phyloP scores from a whole-genome alignment of 108 stramenopile genomes.

The Cyclotella atomus region DNA sequence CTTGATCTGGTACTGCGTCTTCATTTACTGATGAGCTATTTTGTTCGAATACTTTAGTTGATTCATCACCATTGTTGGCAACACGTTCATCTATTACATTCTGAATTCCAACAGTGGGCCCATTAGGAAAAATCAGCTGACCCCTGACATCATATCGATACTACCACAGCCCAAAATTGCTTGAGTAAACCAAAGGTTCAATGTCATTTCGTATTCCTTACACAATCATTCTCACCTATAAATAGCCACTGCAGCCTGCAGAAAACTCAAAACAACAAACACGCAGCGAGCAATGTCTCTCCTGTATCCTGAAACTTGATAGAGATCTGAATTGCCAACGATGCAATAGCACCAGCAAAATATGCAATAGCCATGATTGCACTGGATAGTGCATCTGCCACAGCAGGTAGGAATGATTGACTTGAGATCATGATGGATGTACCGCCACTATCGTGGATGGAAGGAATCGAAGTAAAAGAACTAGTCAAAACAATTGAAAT shows the following conservation, averaged over 20 bases:
- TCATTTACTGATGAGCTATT: too few species aligned
- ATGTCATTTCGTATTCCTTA: not conserved
- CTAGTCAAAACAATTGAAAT: too few species aligned
- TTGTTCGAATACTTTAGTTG: not conserved
- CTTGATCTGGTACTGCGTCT: too few species aligned
- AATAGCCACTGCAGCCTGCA: conserved; percentile 63
- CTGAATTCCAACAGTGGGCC: conserved; percentile 57
- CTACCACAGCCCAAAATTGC: too few species aligned
- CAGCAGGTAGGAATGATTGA: conserved; percentile 10
- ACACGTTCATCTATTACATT: conserved; percentile 5
- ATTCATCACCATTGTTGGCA: not conserved
- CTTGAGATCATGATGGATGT: conserved; percentile 1
- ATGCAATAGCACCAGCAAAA: not conserved
- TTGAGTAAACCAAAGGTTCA: not conserved
- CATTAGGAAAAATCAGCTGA: conserved; percentile 60
- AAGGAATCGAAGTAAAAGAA: not conserved
- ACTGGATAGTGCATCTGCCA: conserved; percentile 10
- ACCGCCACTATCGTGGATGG: too few species aligned
- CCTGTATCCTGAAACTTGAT: conserved; percentile 35
- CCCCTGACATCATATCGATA: conserved; percentile 67
- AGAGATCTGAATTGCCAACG: conserved; percentile 14
- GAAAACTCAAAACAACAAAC: conserved; percentile 51
- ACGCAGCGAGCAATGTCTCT: conserved; percentile 50
- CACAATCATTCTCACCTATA: conserved; percentile 22
- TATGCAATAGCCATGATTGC: conserved; percentile 10